phyloP scores from a whole-genome alignment of 148 eudicot species.

The Rhododendron vialii region DNA sequence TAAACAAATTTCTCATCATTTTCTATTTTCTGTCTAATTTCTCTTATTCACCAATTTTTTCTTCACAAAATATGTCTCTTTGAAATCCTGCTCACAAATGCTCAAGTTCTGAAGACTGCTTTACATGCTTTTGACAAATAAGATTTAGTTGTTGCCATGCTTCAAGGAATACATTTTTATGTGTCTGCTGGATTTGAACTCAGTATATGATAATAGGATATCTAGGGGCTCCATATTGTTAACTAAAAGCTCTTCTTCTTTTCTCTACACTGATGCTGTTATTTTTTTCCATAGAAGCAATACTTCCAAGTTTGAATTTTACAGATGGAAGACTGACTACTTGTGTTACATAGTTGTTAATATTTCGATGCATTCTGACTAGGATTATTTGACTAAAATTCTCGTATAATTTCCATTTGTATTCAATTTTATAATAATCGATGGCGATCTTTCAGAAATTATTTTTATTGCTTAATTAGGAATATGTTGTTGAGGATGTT shows the following conservation, averaged over 20 bases:
- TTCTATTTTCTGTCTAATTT: background rate
- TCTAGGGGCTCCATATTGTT: background rate
- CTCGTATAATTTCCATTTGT: background rate
- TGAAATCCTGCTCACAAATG: background rate
- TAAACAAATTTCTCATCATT: background rate
- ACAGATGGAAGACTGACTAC: background rate
- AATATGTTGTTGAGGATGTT: constrained; percentile 90
- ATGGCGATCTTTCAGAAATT: background rate
- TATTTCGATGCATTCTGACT: background rate
- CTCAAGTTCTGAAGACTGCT: background rate
- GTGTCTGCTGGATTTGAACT: background rate
- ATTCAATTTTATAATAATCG: background rate
- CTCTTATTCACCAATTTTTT: background rate
- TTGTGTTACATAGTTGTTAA: background rate
- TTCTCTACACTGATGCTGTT: background rate
- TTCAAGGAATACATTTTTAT: background rate
- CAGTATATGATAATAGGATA: background rate
- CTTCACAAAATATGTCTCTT: background rate
- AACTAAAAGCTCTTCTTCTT: background rate
- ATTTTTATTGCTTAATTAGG: constrained; percentile 36
- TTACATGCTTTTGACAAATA: background rate
- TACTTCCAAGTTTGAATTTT: background rate
- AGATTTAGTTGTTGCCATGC: background rate
- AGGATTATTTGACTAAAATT: background rate
- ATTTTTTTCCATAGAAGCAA: background rate